phyloP scores from a whole-genome alignment of 345 rosid genomes.

The Gynandropsis gynandra region DNA sequence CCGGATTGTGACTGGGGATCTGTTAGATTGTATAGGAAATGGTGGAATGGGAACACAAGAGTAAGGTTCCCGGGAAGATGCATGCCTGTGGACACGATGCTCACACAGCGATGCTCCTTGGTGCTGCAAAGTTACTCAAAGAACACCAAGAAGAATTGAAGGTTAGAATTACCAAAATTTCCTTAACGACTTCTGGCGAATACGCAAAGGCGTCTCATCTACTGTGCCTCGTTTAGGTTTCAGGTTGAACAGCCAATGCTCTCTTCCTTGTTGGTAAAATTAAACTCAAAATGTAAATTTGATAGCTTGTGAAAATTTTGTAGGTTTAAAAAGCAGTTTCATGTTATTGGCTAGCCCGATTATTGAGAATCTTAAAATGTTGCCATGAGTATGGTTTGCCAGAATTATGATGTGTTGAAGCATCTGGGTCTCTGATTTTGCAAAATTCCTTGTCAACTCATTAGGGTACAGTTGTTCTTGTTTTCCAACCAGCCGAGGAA shows the following conservation, averaged over 20 bases:
- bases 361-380: no score
- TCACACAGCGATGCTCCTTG: conserved; percentile 80
- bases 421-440: background rate
- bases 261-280: no score
- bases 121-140: conserved; percentile 74
- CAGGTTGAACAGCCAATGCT: no score
- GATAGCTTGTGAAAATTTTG: no score
- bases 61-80: conserved; percentile 75
- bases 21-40: conserved; percentile 49
- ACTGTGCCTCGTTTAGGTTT: no score
- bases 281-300: no score
- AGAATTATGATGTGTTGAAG: background rate
- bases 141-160: conserved; percentile 34
- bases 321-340: no score
- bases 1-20: conserved; percentile 7
- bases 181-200: no score
- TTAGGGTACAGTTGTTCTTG: conserved; percentile 75
- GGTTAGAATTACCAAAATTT: conserved; percentile 2
- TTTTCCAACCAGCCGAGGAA: conserved; percentile 97
- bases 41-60: conserved; percentile 90
- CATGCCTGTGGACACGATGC: conserved; percentile 92
- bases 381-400: no score
- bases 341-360: no score
- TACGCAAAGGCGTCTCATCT: no score
- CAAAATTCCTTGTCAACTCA: conserved; percentile 8